A percentile compares a stretch with the other conserved stretches of the same genome.
Evolutionary conservation across 805 yeast species (phyloP).

Genomic region (Pichia exigua): DNA sequence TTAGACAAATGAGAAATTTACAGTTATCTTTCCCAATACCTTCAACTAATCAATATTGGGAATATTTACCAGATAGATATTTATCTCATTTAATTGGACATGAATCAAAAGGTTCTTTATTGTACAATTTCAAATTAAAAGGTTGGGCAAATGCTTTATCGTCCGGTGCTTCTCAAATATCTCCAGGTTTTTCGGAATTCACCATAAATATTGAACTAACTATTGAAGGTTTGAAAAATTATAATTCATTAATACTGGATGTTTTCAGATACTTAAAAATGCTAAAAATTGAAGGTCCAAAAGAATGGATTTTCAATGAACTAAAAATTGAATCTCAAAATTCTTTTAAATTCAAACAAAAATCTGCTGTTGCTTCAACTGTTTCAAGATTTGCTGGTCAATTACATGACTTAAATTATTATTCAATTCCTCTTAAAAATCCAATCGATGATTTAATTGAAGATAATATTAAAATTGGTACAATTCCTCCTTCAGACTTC

Average conservation of each 20-base stretch:
- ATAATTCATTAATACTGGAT: slow-evolving; percentile 50
- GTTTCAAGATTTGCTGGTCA: slow-evolving; percentile 42
- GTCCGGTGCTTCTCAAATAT: slow-evolving; percentile 61
- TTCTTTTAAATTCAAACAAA: slow-evolving; percentile 75
- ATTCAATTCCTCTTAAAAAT: slow-evolving; percentile 17
- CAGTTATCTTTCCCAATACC: slow-evolving; percentile 70
- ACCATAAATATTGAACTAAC: slow-evolving; percentile 72
- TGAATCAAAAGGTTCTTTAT: slow-evolving; percentile 81
- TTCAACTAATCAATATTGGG: slow-evolving; percentile 60
- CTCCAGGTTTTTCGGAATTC: slow-evolving; percentile 62
- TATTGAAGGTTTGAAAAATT: slow-evolving; percentile 55
- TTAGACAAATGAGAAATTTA: slow-evolving; percentile 67
- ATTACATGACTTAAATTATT: slow-evolving; percentile 20
- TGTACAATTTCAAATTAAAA: slow-evolving; percentile 56
- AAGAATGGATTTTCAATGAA: slow-evolving; percentile 77
- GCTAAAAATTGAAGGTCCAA: slow-evolving; percentile 50
- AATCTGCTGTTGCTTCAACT: slow-evolving; percentile 61
- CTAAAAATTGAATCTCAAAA: slow-evolving; percentile 58
- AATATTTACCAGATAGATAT: slow-evolving; percentile 61
- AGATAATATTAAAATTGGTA: slow-evolving; percentile 8
- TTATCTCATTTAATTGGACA: slow-evolving; percentile 83
- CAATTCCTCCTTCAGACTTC: slow-evolving; percentile 57
- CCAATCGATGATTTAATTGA: slow-evolving; percentile 6
- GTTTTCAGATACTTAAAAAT: slow-evolving; percentile 70
- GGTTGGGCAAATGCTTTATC: slow-evolving; percentile 79